Evolutionary conservation across 2,329 filamentous ascomycete genomes (phyloP), one percentile per base, ranked within the genome.

Genomic region (Aspergillus pseudoglaucus): DNA sequence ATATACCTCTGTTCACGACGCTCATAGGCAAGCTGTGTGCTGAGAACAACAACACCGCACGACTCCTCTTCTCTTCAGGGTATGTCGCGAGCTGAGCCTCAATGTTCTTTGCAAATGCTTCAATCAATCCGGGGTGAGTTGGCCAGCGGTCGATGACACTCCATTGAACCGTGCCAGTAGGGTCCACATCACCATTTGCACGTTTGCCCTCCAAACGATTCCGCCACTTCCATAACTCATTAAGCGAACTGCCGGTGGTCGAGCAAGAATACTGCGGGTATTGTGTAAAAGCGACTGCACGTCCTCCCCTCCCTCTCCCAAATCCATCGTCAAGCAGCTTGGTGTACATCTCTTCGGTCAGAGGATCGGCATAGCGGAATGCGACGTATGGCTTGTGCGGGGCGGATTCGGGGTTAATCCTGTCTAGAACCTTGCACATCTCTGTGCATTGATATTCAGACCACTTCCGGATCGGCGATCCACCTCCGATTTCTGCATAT

Each of bases 261-360:
- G 90, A 95, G 73, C 94, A 98, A 17, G 89, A 95, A 71, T 98
- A 98, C 67, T 98, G 93, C 2, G 93, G 93, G 61, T 98, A 98
- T 70, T 98, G 93, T 23, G 91, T 96, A 64, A 98, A 98, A 1
- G 93, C 93, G 4, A 98, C 90, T 1, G 94, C 93, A 49, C 93
- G 81, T 3, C 91, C 91, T n/a, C 90, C 90, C 51, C 83, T 88
- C 4, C 91, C 90, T 46, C 84, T 82, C 9, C 90, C 91, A 64
- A 97, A 95, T 0, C 93, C 93, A 65, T 98, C 93, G 6, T 82
- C 83, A 20, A 98, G 73, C 54, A 98, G 70, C 60, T 82, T 80
- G 46, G 81, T 77, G 67, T 98, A 97, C 82, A 90, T 95, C 58
- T 95, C 83, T 72, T 97, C 93, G 2, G 93, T 98, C 63, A 98